Evolutionary conservation across 2,329 filamentous ascomycete species (phyloP), one percentile per base, ranked within the genome.

Genomic region (Fusarium foetens): DNA sequence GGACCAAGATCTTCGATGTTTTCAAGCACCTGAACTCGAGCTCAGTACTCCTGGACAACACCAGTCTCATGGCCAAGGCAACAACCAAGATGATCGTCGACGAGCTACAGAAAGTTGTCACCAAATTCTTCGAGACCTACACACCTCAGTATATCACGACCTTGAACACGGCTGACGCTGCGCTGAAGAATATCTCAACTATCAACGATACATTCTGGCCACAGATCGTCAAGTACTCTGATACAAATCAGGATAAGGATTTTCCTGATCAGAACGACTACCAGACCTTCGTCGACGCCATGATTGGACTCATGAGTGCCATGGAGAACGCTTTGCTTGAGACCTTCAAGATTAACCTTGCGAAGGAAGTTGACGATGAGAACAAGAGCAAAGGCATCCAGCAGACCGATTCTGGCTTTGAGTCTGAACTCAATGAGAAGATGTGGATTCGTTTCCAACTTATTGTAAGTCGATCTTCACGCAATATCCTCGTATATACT

Each of bases 1-100:
- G 82, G 81, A 80, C 79, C 29, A 84, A 85, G 66, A 78, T 84
- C 23, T 67, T 81, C 21, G 78, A 83, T 31, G 76, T 77, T 5
- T 36, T 80, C 17, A 65, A 70, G 10, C 51, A 72, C 23, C 29
- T 81, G 11, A 59, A 63, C 8, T 31, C 70, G 3, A 53, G 71
- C 31, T 36, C 59, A 16, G 49, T 70, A 1, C 53, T 77, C 19
- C 35, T 63, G 19, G 55, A 68, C 17, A 68, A 73, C 11, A 21
- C 63, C 14, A 53, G 59, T 9, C 38, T 59, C 0, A 33, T 77
- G 12, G 53, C 58, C 39, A 68, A 71, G 3, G 41, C 75, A 7
- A 78, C 77, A 8, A 79, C 75, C 10, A 36, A 63, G 1, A n/a
- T 49, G 1, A 58, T 80, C 3, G 58, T 64, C 23, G 43, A 73